These are phyloP conservation scores for Cladosporium sp. DNA, from an alignment of 2,329 filamentous ascomycete genomes.

Conservation along the genomic window DNA sequence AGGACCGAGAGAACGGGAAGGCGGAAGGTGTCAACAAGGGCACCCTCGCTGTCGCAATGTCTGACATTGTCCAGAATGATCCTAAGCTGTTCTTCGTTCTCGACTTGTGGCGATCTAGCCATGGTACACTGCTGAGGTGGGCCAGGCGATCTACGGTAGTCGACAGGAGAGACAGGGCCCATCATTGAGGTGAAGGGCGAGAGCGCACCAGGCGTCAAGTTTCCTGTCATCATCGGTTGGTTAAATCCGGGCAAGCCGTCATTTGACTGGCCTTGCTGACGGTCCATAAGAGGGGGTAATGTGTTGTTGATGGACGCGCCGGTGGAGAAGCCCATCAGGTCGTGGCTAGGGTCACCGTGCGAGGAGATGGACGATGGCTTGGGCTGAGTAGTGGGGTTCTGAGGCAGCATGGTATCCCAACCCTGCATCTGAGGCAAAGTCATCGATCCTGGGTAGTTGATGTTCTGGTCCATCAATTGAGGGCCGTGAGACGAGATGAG, in stretches of 20 bases:
- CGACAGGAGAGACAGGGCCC: constrained; percentile 66
- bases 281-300: constrained; percentile 67
- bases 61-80: constrained; percentile 84
- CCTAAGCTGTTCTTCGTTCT: constrained; percentile 80
- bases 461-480: constrained; percentile 74
- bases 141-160: constrained; percentile 70
- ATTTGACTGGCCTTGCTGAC: constrained; percentile 41
- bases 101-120: constrained; percentile 75
- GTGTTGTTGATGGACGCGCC: constrained; percentile 38
- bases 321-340: constrained; percentile 55
- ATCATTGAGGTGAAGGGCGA: constrained; percentile 71
- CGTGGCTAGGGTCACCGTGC: constrained; percentile 33
- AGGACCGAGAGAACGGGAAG: constrained; percentile 76
- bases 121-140: constrained; percentile 64
- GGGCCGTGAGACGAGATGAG: constrained; percentile 71
- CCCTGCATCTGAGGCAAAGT: constrained; percentile 77
- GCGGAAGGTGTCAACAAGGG: constrained; percentile 85
- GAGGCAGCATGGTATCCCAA: constrained; percentile 86
- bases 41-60: constrained; percentile 74
- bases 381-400: constrained; percentile 63
- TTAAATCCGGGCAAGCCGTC: constrained; percentile 55
- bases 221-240: constrained; percentile 68
- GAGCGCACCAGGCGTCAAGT: constrained; percentile 69
- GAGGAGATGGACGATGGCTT: constrained; percentile 71
- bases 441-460: constrained; percentile 72